Percentiles rank a stretch among this genome's conserved stretches.
These are phyloP conservation scores for Gnetum montanum DNA, from an alignment of 75 land plant genomes.

Conservation along the genomic window DNA sequence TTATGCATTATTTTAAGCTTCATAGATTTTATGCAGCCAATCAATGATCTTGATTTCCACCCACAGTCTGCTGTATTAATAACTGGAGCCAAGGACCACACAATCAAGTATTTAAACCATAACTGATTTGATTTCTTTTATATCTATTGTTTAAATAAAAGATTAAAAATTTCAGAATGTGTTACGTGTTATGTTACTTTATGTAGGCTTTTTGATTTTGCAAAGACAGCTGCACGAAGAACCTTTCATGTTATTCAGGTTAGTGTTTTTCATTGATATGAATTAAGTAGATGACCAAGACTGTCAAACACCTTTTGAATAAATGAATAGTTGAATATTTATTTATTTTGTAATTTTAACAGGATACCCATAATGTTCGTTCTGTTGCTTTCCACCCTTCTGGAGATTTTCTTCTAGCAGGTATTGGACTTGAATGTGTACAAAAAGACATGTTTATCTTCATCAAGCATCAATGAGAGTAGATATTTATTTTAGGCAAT, in stretches of 20 bases:
- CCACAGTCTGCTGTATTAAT: constrained; percentile 67
- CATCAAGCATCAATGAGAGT: no score
- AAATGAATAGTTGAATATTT: no score
- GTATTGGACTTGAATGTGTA: constrained; percentile 31
- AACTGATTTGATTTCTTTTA: background rate
- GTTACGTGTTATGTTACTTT: no score
- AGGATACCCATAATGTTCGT: constrained; percentile 97
- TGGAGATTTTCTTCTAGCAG: constrained; percentile 88
- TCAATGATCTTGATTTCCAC: constrained; percentile 94
- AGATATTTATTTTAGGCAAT: no score
- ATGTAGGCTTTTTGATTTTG: constrained; percentile 89
- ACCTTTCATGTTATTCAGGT: constrained; percentile 91
- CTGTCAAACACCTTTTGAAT: no score
- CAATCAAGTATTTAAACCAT: constrained; percentile 89
- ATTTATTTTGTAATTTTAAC: constrained; percentile 12
- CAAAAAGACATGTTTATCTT: no score
- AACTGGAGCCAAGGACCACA: constrained; percentile 88
- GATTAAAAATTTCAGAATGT: no score
- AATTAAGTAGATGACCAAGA: no score
- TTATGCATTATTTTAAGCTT: constrained; percentile 3
- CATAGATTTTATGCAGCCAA: constrained; percentile 53
- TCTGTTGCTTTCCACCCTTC: constrained; percentile 95
- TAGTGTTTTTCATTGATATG: no score
- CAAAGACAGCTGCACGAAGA: constrained; percentile 74
- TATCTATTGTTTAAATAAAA: background rate